These are phyloP conservation scores for Cordyceps cateniannulata DNA, from an alignment of 2,329 filamentous ascomycete genomes.

Conservation along the genomic window DNA sequence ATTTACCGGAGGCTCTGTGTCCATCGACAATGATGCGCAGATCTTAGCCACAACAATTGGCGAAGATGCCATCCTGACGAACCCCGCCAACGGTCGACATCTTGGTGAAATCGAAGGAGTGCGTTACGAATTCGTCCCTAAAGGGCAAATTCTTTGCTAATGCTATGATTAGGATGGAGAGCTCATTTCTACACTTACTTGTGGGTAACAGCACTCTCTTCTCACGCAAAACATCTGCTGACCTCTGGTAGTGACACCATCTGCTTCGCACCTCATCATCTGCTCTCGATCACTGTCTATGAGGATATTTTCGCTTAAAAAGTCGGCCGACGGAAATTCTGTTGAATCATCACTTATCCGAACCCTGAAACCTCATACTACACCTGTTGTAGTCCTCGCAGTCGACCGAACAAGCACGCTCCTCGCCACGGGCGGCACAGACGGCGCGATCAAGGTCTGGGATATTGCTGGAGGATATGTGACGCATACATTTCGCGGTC, in stretches of 20 bases:
- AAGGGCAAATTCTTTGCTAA: conserved; percentile 15
- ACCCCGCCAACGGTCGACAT: conserved; percentile 75
- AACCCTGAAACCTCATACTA: conserved; percentile 82
- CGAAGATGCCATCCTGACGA: conserved; percentile 83
- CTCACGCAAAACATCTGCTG: conserved; percentile 9
- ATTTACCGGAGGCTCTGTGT: conserved; percentile 84
- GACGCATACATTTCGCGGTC: conserved; percentile 92
- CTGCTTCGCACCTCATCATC: conserved; percentile 77
- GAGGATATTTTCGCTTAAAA: conserved; percentile 75
- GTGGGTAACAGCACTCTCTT: conserved; percentile 32
- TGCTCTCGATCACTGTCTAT: conserved; percentile 95
- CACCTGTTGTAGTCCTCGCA: conserved; percentile 80
- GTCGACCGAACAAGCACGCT: conserved; percentile 84
- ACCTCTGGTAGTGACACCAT: conserved; percentile 64
- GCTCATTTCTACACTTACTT: conserved; percentile 65
- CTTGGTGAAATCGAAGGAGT: conserved; percentile 84
- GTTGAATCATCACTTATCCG: conserved; percentile 65
- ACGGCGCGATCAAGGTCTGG: conserved; percentile 94
- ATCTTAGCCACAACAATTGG: conserved; percentile 85
- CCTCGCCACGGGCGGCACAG: conserved; percentile 85
- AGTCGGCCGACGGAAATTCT: conserved; percentile 47
- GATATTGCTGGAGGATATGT: conserved; percentile 85
- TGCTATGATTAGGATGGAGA: conserved; percentile 60
- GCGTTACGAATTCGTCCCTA: conserved; percentile 19
- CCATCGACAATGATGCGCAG: conserved; percentile 72